Base-by-base conservation (phyloP, 306 rosid genomes). In the Rosa persica region DNA sequence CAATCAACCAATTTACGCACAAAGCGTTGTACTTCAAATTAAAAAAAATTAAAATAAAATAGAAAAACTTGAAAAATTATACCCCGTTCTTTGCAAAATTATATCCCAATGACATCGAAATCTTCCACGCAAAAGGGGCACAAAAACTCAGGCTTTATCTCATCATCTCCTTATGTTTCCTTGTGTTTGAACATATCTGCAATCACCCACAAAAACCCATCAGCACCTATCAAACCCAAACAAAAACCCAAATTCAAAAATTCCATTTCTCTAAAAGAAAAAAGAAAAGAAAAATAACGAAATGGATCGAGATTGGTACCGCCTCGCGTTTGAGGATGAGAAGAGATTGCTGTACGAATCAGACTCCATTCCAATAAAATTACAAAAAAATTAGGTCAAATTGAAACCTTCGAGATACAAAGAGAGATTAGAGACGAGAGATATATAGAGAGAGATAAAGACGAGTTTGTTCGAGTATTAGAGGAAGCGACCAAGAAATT, bases 111-210 rank as follows among this genome's bases (percentile, higher is more conserved):
- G 55, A 92, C 83, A 36, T 92, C 94, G 75, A 88, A 92, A 80
- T 89, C 91, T 72, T 89, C 94, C 6, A 90, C 87, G 27, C 97
- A 92, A 72, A 88, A 89, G 97, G 97, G 74, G 74, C 97, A 92
- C 13, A 89, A 83, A 73, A 77, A 92, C 81, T 92, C 94, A 57
- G 90, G 81, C 67, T 86, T 81, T 64, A 86, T 81, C 75, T 89
- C 94, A 71, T 89, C 94, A 5, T 74, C 89, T 4, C 88, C 89
- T 11, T 86, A 30, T 30, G n/a, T n/a, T n/a, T n/a, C n/a, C n/a
- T n/a, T n/a, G n/a, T n/a, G n/a, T n/a, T n/a, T n/a, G n/a, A n/a
- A n/a, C n/a, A n/a, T n/a, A n/a, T n/a, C n/a, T n/a, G n/a, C n/a
- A n/a, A n/a, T n/a, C n/a, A n/a, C n/a, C n/a, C n/a, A n/a, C n/a